These are phyloP conservation scores for Arthrobotrys musiformis DNA, from an alignment of 2,329 filamentous ascomycete genomes.

Conservation along the genomic window DNA sequence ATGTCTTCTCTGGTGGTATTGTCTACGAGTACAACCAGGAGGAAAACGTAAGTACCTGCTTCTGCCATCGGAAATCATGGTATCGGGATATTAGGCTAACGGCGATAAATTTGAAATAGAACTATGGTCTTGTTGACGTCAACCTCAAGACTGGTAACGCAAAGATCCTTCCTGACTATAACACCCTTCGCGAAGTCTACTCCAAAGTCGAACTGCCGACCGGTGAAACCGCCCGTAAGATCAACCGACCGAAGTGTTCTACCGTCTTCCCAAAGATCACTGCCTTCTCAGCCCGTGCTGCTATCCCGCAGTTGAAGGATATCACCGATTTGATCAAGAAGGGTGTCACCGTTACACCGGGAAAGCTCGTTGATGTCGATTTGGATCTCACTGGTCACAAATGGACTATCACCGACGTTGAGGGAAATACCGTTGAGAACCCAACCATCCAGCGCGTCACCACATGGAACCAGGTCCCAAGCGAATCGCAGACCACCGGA, in stretches of 20 bases:
- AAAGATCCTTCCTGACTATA: slow-evolving; percentile 65
- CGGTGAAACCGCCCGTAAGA: slow-evolving; percentile 47
- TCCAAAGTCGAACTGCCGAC: slow-evolving; percentile 54
- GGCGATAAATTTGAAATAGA: slow-evolving; percentile 42
- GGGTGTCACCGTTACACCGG: slow-evolving; percentile 44
- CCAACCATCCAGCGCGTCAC: slow-evolving; percentile 40
- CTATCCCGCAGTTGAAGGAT: slow-evolving; percentile 23
- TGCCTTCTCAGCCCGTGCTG: slow-evolving; percentile 21
- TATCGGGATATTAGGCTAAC: slow-evolving; percentile 62
- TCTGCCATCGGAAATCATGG: neutral
- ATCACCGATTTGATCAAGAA: slow-evolving; percentile 43
- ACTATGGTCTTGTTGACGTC: slow-evolving; percentile 67
- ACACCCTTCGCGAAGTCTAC: slow-evolving; percentile 58
- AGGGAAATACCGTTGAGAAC: slow-evolving; percentile 33
- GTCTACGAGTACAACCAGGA: slow-evolving; percentile 86
- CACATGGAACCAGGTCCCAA: slow-evolving; percentile 52
- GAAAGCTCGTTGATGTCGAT: slow-evolving; percentile 47
- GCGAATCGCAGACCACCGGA: neutral
- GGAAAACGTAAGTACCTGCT: slow-evolving; percentile 64
- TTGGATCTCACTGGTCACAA: slow-evolving; percentile 40
- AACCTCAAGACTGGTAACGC: slow-evolving; percentile 62
- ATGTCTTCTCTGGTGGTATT: slow-evolving; percentile 77
- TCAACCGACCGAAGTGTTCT: slow-evolving; percentile 55
- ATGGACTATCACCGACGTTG: slow-evolving; percentile 51
- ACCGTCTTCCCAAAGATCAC: slow-evolving; percentile 45